Evolutionary conservation across 306 rosid genomes (phyloP), one percentile per base, ranked within the genome.

Genomic region (Ormosia semicastrata): DNA sequence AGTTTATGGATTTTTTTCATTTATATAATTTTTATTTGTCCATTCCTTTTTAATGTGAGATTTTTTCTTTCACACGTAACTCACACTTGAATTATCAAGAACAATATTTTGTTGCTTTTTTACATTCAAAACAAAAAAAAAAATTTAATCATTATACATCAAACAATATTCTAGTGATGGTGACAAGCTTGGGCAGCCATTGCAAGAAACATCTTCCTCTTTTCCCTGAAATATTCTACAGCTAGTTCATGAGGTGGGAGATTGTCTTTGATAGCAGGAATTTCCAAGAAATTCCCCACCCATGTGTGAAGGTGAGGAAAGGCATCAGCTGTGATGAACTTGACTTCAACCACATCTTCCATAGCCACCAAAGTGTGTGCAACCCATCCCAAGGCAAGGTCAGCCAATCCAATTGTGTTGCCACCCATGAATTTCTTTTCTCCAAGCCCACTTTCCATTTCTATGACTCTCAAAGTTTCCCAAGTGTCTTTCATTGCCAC

Each of bases 321-420:
- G 3, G 37, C 39, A 49, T 81, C 58, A 81, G 43, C 1, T 24
- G 84, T 64, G 49, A 81, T 73, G 68, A 81, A 50, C 47, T 72
- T 72, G 59, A 63, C 74, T 63, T 74, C 84, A 72, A 72, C 54
- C 64, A 81, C 56, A 50, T 81, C 74, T 72, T 74, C 79, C 84
- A 81, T 49, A 3, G 62, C 73, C 9, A 47, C 67, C n/a, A 81
- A 24, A 73, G 59, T 81, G 7, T 81, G 80, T 50, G 80, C 84
- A 52, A 81, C 6, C 84, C 80, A 81, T 14, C 74, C 84, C 5
- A 81, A 72, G 0, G 79, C 57, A 36, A 80, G 39, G 57, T 80
- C 79, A 72, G 47, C 73, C 66, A 80, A 37, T 49, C 84, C 79
- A 62, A 81, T 64, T 24, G 49, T 81, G 79, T 64, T 72, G 37